Conservation (phyloP, 306 rosid genomes). For the Vigna trinervia region DNA sequence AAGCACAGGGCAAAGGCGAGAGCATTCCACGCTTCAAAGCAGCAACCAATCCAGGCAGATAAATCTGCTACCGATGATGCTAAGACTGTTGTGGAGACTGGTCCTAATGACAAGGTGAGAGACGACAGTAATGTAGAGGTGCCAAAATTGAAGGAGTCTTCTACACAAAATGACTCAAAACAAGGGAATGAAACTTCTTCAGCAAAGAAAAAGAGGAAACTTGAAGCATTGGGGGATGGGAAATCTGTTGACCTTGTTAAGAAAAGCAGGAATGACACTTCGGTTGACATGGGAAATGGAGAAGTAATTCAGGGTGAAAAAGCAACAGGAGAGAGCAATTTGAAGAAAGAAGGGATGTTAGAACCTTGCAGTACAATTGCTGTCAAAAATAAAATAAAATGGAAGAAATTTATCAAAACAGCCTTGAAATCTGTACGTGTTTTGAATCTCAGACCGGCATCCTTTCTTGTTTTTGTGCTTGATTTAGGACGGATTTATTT, state of each 20-base stretch:
- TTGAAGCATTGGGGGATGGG: conserved; percentile 53
- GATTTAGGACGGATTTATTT: conserved; percentile 16
- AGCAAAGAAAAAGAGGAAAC: conserved; percentile 72
- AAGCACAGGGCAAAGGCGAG: conserved; percentile 90
- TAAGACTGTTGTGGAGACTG: conserved; percentile 48
- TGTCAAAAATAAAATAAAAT: conserved; percentile 63
- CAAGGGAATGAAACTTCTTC: conserved; percentile 48
- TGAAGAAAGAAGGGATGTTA: conserved; percentile 43
- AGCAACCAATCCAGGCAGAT: conserved; percentile 53
- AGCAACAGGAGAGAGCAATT: conserved; percentile 37
- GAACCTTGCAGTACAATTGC: conserved; percentile 37
- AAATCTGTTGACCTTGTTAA: conserved; percentile 46
- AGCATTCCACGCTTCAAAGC: conserved; percentile 70
- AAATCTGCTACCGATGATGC: conserved; percentile 49
- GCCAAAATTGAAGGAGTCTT: conserved; percentile 48
- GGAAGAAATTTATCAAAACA: conserved; percentile 83
- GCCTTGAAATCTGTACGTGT: conserved; percentile 75
- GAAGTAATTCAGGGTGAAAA: conserved; percentile 76
- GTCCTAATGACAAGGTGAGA: conserved; percentile 39
- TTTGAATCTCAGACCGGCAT: conserved; percentile 23
- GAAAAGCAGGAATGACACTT: conserved; percentile 54
- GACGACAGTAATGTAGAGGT: conserved; percentile 47
- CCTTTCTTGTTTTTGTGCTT: conserved; percentile 21
- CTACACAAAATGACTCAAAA: conserved; percentile 44
- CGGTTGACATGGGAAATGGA: conserved; percentile 56